A percentile compares a stretch with the other conserved stretches of the same genome.
These are phyloP conservation scores for Sporothrix brunneoviolacea DNA, from an alignment of 2,329 filamentous ascomycete species.

Conservation along the genomic window DNA sequence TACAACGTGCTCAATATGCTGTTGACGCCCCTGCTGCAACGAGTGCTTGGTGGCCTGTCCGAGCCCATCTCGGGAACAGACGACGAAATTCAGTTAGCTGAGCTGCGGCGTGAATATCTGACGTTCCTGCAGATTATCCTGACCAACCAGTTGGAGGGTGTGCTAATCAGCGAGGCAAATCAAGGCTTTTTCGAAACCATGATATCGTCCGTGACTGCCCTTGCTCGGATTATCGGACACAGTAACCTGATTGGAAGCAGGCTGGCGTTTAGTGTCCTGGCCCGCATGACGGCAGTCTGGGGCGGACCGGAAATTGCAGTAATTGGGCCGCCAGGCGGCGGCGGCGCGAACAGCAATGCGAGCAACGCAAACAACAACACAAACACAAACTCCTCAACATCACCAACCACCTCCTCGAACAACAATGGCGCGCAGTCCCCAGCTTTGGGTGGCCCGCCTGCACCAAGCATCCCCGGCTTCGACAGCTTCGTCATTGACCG, in stretches of 20 bases:
- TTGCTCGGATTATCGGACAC: constrained; percentile 66
- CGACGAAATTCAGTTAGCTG: constrained; percentile 89
- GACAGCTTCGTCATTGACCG: constrained; percentile 83
- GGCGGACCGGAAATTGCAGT: constrained; percentile 72
- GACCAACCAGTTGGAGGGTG: constrained; percentile 79
- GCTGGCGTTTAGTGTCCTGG: constrained; percentile 76
- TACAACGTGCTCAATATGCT: constrained; percentile 81
- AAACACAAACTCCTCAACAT: neutral
- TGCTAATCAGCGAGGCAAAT: constrained; percentile 84
- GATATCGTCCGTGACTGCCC: constrained; percentile 75
- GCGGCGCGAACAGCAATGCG: constrained; percentile 13
- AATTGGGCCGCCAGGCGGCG: constrained; percentile 44
- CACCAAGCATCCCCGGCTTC: constrained; percentile 72
- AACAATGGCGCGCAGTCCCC: neutral
- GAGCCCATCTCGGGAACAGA: constrained; percentile 86
- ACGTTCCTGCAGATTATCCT: constrained; percentile 87
- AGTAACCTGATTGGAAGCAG: constrained; percentile 54
- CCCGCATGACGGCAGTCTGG: constrained; percentile 81
- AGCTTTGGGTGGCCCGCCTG: constrained; percentile 30
- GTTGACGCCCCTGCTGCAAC: constrained; percentile 80
- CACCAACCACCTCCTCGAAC: too few species aligned
- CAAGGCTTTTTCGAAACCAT: constrained; percentile 85
- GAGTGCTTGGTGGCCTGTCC: constrained; percentile 78
- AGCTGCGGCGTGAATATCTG: constrained; percentile 89
- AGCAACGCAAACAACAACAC: neutral